Percentiles rank a stretch among this genome's conserved stretches.
phyloP scores from a whole-genome alignment of 2,329 filamentous ascomycete genomes.

The Paecilomyces fulvus region DNA sequence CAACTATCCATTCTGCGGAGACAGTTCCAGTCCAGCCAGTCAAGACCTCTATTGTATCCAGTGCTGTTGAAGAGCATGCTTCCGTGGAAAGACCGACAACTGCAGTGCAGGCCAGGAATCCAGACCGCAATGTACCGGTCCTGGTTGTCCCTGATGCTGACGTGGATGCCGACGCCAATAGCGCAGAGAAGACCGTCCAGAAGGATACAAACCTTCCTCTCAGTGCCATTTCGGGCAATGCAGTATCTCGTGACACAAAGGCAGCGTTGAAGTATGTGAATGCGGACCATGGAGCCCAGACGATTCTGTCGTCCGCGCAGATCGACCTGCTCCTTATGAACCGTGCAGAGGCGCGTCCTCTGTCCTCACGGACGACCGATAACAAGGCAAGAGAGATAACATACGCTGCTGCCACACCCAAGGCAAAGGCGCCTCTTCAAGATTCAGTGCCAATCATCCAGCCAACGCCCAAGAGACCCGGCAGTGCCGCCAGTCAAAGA shows the following conservation, averaged over 20 bases:
- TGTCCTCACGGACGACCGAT: slow-evolving; percentile 26
- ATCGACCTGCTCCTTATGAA: slow-evolving; percentile 67
- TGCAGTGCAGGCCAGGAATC: slow-evolving; percentile 8
- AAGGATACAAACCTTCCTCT: slow-evolving; percentile 42
- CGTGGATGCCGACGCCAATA: slow-evolving; percentile 54
- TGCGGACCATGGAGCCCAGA: slow-evolving; percentile 70
- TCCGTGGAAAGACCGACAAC: slow-evolving; percentile 12
- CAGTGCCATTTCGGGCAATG: slow-evolving; percentile 56
- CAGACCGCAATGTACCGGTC: slow-evolving; percentile 3
- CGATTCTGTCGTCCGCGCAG: slow-evolving; percentile 68
- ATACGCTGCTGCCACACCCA: slow-evolving; percentile 27
- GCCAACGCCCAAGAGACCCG: slow-evolving; percentile 48
- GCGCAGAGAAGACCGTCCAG: slow-evolving; percentile 17
- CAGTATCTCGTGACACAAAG: slow-evolving; percentile 21
- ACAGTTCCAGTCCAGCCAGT: slow-evolving; percentile 37
- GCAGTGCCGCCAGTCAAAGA: slow-evolving; percentile 62
- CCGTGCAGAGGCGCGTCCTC: slow-evolving; percentile 32
- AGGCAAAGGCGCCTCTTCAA: slow-evolving; percentile 17
- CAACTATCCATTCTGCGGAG: slow-evolving; percentile 37
- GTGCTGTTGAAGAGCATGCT: slow-evolving; percentile 16
- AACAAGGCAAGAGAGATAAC: slow-evolving; percentile 19
- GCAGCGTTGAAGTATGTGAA: slow-evolving; percentile 32
- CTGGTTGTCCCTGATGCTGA: slow-evolving; percentile 28
- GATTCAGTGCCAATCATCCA: slow-evolving; percentile 24
- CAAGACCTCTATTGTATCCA: slow-evolving; percentile 18